A percentile compares a stretch with the other conserved stretches of the same genome.
Evolutionary conservation across 441 rosid genomes (phyloP).

Genomic region (Croton laevigatus): DNA sequence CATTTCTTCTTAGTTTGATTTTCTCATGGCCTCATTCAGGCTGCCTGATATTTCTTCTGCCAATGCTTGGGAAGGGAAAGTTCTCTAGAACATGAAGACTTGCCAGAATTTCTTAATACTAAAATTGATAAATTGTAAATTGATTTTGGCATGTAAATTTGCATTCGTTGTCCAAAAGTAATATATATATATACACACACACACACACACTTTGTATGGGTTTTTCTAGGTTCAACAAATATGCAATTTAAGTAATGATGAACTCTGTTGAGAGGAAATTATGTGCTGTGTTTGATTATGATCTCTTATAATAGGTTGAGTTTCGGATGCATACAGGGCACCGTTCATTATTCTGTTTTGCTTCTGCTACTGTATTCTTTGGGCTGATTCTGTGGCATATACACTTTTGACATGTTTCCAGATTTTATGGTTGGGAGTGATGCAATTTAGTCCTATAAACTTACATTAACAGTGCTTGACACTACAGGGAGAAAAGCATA

Average conservation of each 20-base stretch:
- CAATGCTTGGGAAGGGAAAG: background rate
- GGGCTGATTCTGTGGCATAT: background rate
- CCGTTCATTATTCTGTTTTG: background rate
- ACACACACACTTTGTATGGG: background rate
- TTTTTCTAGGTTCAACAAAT: background rate
- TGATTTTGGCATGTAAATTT: background rate
- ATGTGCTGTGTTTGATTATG: background rate
- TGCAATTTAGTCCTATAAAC: conserved; percentile 11
- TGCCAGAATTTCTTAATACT: background rate
- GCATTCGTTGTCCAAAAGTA: background rate
- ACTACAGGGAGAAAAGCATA: conserved; percentile 25
- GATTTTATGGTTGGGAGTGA: background rate
- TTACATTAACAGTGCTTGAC: conserved; percentile 4
- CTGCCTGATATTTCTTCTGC: background rate
- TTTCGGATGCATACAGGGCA: background rate
- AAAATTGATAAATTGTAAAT: background rate
- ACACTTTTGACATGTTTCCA: background rate
- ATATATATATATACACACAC: too few relatives aligned
- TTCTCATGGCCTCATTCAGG: background rate
- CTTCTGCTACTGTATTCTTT: background rate
- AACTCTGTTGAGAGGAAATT: background rate
- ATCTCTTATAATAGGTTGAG: background rate
- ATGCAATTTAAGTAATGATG: background rate
- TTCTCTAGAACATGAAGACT: background rate
- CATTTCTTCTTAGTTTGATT: background rate